Percentiles rank a stretch among this genome's conserved stretches.
Conservation (phyloP, 768 basidiomycete genomes). For the Auricularia heimuer region DNA sequence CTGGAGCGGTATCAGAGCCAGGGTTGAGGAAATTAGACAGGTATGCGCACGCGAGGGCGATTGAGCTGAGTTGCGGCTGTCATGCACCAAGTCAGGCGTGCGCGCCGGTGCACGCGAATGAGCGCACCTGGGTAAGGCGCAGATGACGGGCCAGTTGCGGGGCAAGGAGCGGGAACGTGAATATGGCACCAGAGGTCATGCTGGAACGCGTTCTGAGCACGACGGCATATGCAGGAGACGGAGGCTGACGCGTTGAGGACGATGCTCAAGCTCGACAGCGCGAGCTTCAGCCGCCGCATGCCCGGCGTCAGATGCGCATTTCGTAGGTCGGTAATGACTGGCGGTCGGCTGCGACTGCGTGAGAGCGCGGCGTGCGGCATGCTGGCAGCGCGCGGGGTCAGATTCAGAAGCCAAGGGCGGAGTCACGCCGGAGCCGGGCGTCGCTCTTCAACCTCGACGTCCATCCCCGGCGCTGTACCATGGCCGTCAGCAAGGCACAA, state of each 20-base stretch:
- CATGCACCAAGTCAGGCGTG: not conserved
- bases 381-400: not conserved
- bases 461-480: not conserved
- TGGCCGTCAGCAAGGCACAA: conserved; percentile 33
- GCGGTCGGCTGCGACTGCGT: not conserved
- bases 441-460: not conserved
- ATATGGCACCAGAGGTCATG: conserved; percentile 70
- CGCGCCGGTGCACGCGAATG: not conserved
- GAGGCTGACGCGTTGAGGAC: conserved; percentile 51
- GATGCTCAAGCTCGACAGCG: conserved; percentile 42
- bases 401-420: not conserved
- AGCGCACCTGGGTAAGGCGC: conserved; percentile 34
- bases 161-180: conserved; percentile 68
- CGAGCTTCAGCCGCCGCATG: conserved; percentile 7
- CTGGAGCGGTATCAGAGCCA: conserved; percentile 25
- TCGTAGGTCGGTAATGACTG: not conserved
- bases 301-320: not conserved
- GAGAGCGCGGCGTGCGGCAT: not conserved
- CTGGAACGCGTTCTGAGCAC: conserved; percentile 23
- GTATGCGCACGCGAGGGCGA: conserved; percentile 57
- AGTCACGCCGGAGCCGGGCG: not conserved
- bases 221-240: conserved; percentile 5
- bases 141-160: conserved; percentile 48
- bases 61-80: conserved; percentile 71
- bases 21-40: conserved; percentile 3